Evolutionary conservation across 768 basidiomycete species (phyloP).

Genomic region (Gymnopilus junonius): DNA sequence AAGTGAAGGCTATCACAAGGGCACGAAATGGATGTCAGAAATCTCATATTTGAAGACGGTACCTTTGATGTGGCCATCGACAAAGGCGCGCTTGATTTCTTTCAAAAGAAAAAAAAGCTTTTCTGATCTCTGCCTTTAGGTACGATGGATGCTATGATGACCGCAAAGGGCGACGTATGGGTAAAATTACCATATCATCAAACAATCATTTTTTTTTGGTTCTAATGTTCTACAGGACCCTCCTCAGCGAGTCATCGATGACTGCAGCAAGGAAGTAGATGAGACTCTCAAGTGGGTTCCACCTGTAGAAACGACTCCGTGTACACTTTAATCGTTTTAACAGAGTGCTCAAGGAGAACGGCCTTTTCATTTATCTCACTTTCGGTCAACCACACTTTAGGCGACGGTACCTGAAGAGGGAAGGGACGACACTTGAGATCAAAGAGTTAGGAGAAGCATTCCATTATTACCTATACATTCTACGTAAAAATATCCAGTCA

Average conservation of each 20-base stretch:
- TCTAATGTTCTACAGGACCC: conserved; percentile 60
- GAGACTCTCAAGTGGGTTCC: conserved; percentile 67
- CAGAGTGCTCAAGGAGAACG: conserved; percentile 68
- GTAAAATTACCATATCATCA: conserved; percentile 37
- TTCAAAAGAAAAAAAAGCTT: background rate
- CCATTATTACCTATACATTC: conserved; percentile 81
- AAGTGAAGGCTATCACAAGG: conserved; percentile 43
- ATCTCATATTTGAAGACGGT: conserved; percentile 59
- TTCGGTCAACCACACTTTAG: conserved; percentile 93
- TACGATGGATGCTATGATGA: conserved; percentile 93
- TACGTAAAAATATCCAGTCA: conserved; percentile 43
- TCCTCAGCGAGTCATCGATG: conserved; percentile 66
- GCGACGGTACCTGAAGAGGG: conserved; percentile 61
- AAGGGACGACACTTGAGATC: conserved; percentile 65
- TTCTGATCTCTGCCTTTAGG: conserved; percentile 32
- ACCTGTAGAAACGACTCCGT: background rate
- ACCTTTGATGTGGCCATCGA: conserved; percentile 84
- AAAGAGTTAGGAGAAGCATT: conserved; percentile 78
- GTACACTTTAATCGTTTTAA: background rate
- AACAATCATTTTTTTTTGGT: too few species aligned
- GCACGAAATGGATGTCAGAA: conserved; percentile 84
- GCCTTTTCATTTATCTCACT: conserved; percentile 78
- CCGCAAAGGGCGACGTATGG: conserved; percentile 83
- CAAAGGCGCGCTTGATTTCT: conserved; percentile 51
- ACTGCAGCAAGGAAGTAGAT: conserved; percentile 77